Base-by-base conservation (phyloP, 2,329 filamentous ascomycete genomes). In the Meredithiella fracta region DNA sequence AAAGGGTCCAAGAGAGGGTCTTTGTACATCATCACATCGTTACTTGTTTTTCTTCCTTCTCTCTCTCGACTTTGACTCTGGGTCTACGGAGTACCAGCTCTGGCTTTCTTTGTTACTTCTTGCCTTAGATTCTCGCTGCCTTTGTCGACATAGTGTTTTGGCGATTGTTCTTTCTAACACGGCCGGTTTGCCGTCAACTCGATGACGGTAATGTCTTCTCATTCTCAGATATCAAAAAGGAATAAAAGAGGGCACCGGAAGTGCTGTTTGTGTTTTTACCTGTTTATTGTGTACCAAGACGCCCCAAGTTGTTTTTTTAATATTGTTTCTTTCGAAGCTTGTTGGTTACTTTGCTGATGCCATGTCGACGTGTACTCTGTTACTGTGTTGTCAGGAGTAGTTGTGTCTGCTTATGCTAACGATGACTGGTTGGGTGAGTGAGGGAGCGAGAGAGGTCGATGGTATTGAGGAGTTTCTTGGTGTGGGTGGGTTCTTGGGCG, bases 1-100 rank as follows among this genome's bases (percentile, higher is more conserved):
- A 62, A 62, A 64, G 57, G 42, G 53, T 53, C 57, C 57, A 47
- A 63, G 64, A 65, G 63, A 64, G 67, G 67, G 69, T 67, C 65
- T 63, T 73, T 74, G 69, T 73, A 74, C 74, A 73, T 69, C 68
- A 67, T 67, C 66, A 59, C 56, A 59, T 59, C 38, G 51, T 57
- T 57, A 49, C 42, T 50, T 57, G 52, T 58, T 58, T 38, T 59
- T 38, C 53, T 66, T 63, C 64, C 62, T 55, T 55, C 7, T 40
- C 54, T 50, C 51, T 57, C 47, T 15, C 40, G 51, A 20, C 22
- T 47, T 49, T 56, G 47, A 38, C 31, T 22, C 53, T 51, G 49
- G 49, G 25, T 17, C 49, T 51, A 29, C 15, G n/a, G 25, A 34
- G 25, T 50, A 20, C 17, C 17, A 17, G n/a, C 29, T 34, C 49